Evolutionary conservation across 768 basidiomycete genomes (phyloP), one percentile per base, ranked within the genome.

Genomic region (Punctularia strigosozonata): DNA sequence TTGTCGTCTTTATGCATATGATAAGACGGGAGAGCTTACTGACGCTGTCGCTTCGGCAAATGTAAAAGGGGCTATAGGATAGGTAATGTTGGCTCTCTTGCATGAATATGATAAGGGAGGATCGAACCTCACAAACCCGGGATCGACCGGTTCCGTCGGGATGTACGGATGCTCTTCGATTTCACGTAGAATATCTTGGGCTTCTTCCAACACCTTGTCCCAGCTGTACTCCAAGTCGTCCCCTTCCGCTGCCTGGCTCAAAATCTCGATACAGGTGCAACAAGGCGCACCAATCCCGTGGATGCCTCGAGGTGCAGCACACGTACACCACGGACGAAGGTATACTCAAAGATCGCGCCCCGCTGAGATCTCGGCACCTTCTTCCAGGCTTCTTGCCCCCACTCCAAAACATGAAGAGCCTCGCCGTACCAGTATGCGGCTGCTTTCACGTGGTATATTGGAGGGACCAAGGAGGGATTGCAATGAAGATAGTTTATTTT

Each of bases 261-360:
- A 31, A 37, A 39, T 15, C n/a, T n/a, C n/a, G n/a, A n/a, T n/a
- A n/a, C n/a, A n/a, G n/a, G n/a, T 25, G 12, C 30, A 33, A 13
- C 15, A 22, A 17, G 19, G n/a, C 17, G 32, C 1, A 2, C 17
- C 25, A 18, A 67, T 39, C 48, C 44, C 53, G 63, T 54, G 24
- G 61, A 55, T 1, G 54, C 39, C 12, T 58, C 43, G 6, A 69
- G 42, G 17, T 56, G 56, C 18, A 68, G 37, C 20, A 47, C 44
- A 31, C 55, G 61, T n/a, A 68, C 57, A 4, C 63, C 68, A 21
- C 65, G 58, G 6, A 70, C 47, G 45, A 69, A 69, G 4, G 60
- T 59, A 2, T 39, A 31, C 22, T 62, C 56, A 37, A 73, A 73
- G 10, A 73, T 60, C 7, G 49, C 51, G 4, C 71, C 70, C 12